Evolutionary conservation across 192 early-diverging fungal species (phyloP).

Genomic region (Podila verticillata): DNA sequence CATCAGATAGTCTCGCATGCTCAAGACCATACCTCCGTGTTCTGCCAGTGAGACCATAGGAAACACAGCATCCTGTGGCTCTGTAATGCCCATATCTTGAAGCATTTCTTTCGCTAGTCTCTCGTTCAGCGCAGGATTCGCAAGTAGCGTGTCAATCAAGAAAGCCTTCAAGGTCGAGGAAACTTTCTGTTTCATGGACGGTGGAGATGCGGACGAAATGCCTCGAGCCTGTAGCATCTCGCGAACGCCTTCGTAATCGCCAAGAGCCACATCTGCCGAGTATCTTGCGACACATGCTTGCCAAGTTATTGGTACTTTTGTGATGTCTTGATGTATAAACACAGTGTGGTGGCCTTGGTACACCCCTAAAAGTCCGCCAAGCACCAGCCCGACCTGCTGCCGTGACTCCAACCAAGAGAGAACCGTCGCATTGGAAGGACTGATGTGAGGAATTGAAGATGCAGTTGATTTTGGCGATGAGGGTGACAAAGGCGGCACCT

Average conservation of each 20-base stretch:
- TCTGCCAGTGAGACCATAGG: constrained; percentile 73
- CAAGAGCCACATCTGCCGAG: constrained; percentile 12
- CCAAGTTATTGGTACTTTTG: constrained; percentile 71
- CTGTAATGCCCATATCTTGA: constrained; percentile 33
- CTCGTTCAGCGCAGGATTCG: constrained; percentile 60
- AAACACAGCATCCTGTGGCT: constrained; percentile 59
- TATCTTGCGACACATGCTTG: constrained; percentile 70
- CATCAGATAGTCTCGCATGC: constrained; percentile 62
- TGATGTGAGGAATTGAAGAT: too few relatives aligned
- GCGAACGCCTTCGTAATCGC: constrained; percentile 29
- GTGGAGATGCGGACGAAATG: neutral
- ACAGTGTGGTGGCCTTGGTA: constrained; percentile 75
- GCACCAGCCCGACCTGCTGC: constrained; percentile 80
- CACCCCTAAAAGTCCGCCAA: constrained; percentile 69
- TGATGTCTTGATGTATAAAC: constrained; percentile 63
- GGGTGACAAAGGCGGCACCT: neutral
- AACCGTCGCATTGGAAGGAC: constrained; percentile 17
- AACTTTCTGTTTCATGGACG: neutral
- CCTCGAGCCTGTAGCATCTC: constrained; percentile 11
- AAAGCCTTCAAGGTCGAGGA: constrained; percentile 46
- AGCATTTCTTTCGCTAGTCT: constrained; percentile 38
- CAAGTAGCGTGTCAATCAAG: constrained; percentile 68
- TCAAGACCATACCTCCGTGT: constrained; percentile 77
- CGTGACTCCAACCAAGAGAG: constrained; percentile 80
- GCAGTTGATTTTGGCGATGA: neutral